Percentiles rank a stretch among this genome's conserved stretches.
Conservation (phyloP, 179 eudicot genomes). For the Carnegiea gigantea region DNA sequence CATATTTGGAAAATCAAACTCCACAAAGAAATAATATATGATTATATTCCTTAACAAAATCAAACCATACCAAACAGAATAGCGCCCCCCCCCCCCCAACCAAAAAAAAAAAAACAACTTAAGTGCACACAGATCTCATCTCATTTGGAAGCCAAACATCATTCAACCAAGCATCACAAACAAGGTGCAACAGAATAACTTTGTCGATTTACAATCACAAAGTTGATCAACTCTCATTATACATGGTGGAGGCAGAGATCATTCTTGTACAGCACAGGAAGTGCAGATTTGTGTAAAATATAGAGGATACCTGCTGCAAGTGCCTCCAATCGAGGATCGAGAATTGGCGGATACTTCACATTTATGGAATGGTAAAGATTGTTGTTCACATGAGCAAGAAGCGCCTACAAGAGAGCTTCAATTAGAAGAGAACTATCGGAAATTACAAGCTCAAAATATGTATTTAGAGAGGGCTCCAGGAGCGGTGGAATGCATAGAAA, state of each 20-base stretch:
- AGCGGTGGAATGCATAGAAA: not conserved
- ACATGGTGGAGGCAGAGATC: not conserved
- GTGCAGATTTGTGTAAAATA: not conserved
- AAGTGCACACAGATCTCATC: not conserved
- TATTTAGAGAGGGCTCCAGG: too few relatives aligned
- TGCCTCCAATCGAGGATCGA: slow-evolving; percentile 86
- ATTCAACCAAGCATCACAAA: not conserved
- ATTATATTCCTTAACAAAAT: too few relatives aligned
- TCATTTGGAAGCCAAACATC: not conserved
- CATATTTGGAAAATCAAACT: not conserved
- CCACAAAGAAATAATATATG: too few relatives aligned
- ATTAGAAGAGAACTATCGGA: not conserved
- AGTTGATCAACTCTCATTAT: not conserved
- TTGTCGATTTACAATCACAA: not conserved
- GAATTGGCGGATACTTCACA: slow-evolving; percentile 87
- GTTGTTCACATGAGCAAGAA: slow-evolving; percentile 74
- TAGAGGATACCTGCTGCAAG: slow-evolving; percentile 63
- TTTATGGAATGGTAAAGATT: slow-evolving; percentile 68
- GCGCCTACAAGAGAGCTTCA: slow-evolving; percentile 54
- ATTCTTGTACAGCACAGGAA: not conserved
- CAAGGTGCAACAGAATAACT: not conserved
- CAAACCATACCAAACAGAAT: not conserved
- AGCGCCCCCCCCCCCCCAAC: too few relatives aligned
- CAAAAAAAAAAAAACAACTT: not conserved
- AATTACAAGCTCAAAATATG: not conserved